Percentiles rank a stretch among this genome's conserved stretches.
Conservation (phyloP, 1,139 yeast genomes). For the Hemisphaericaspora subhashii region DNA sequence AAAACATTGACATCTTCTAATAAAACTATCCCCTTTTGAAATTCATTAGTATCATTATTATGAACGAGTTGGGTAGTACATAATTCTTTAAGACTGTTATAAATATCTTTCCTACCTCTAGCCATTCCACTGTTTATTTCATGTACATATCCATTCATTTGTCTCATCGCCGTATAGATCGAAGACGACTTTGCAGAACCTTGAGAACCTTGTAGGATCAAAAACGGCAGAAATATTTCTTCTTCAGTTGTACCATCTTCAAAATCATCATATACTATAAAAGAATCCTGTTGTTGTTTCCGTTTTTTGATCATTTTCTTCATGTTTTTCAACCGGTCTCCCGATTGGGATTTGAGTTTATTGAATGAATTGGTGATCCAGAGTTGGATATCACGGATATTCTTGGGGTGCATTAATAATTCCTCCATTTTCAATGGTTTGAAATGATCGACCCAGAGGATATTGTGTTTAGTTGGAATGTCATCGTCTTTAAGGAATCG, state of each 20-base stretch:
- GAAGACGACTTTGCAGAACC: slow-evolving; percentile 84
- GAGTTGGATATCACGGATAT: slow-evolving; percentile 24
- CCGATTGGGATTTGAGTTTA: slow-evolving; percentile 28
- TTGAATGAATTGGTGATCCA: slow-evolving; percentile 56
- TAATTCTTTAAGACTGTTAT: slow-evolving; percentile 67
- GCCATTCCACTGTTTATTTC: slow-evolving; percentile 77
- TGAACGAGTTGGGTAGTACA: slow-evolving; percentile 85
- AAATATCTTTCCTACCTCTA: slow-evolving; percentile 71
- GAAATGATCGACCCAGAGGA: slow-evolving; percentile 46
- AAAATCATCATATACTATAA: slow-evolving; percentile 32
- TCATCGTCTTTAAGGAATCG: slow-evolving; percentile 15
- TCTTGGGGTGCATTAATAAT: slow-evolving; percentile 31
- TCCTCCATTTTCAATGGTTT: slow-evolving; percentile 40
- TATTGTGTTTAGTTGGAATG: slow-evolving; percentile 4
- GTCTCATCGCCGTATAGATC: slow-evolving; percentile 66
- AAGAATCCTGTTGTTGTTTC: slow-evolving; percentile 19
- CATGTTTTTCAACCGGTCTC: slow-evolving; percentile 28
- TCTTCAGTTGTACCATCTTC: slow-evolving; percentile 26
- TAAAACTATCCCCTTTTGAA: slow-evolving; percentile 67
- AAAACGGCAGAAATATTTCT: slow-evolving; percentile 54
- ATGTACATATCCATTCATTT: slow-evolving; percentile 69
- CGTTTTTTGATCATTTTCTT: slow-evolving; percentile 19
- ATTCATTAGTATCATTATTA: slow-evolving; percentile 29
- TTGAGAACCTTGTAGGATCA: slow-evolving; percentile 68
- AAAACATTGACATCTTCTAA: slow-evolving; percentile 86